Evolutionary conservation across 257 asterid genomes (phyloP).

Genomic region (Solanum chmielewskii): DNA sequence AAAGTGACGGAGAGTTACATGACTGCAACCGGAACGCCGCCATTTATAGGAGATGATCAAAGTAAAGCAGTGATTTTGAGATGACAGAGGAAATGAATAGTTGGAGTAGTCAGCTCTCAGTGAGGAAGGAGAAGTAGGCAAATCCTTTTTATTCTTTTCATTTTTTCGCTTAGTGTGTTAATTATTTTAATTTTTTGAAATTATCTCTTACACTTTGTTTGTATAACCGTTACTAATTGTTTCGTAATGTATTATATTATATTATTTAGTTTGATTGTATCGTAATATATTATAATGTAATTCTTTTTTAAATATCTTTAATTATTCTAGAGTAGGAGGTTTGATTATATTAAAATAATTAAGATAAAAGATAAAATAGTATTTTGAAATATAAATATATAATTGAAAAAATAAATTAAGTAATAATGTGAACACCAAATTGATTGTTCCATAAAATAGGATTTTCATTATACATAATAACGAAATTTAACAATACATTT

Average conservation of each 20-base stretch:
- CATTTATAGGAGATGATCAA: not conserved
- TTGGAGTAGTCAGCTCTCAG: not conserved
- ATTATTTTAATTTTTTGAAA: not conserved
- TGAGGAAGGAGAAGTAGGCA: too few relatives aligned
- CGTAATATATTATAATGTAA: too few relatives aligned
- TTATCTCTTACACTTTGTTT: too few relatives aligned
- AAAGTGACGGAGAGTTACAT: not conserved
- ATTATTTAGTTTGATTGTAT: too few relatives aligned
- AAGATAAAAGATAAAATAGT: fast-evolving
- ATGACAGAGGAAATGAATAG: not conserved
- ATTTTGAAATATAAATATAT: too few relatives aligned
- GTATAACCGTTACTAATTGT: fast-evolving
- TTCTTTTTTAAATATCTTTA: too few relatives aligned
- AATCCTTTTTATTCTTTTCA: not conserved
- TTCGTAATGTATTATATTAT: too few relatives aligned
- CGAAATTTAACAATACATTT: too few relatives aligned
- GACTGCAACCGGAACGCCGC: not conserved
- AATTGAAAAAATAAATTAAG: too few relatives aligned
- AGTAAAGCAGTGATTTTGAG: not conserved
- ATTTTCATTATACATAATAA: too few relatives aligned
- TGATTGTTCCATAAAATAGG: fast-evolving
- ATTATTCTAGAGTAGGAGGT: fast-evolving
- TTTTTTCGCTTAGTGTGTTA: not conserved
- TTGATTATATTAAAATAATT: too few relatives aligned
- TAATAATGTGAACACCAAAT: too few relatives aligned